phyloP scores from a whole-genome alignment of 768 basidiomycete genomes.

The Xerocomellus dryophilus region DNA sequence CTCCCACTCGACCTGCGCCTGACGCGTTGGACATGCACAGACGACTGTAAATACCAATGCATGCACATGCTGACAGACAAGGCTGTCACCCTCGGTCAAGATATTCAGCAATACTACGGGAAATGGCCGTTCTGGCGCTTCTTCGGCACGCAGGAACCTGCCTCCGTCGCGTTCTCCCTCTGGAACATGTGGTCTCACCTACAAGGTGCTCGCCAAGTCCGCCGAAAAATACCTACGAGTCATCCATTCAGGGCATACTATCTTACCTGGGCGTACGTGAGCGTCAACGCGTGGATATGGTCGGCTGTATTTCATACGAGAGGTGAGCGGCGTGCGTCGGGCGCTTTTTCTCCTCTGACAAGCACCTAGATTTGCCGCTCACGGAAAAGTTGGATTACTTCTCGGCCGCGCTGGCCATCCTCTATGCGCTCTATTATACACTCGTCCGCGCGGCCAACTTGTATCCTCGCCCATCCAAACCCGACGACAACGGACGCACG shows the following conservation, averaged over 20 bases:
- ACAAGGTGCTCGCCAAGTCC: constrained; percentile 52
- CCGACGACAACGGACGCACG: constrained; percentile 17
- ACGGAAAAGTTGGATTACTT: constrained; percentile 97
- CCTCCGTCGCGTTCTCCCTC: constrained; percentile 87
- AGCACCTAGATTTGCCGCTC: constrained; percentile 59
- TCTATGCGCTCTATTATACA: constrained; percentile 77
- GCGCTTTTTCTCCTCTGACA: constrained; percentile 6
- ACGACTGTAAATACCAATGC: constrained; percentile 88
- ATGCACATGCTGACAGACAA: constrained; percentile 73
- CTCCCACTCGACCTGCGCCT: constrained; percentile 57
- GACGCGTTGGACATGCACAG: constrained; percentile 83
- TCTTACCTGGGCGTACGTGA: constrained; percentile 59
- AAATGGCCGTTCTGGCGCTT: constrained; percentile 97
- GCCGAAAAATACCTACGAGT: constrained; percentile 41
- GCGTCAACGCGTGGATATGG: constrained; percentile 92
- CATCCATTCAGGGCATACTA: constrained; percentile 76
- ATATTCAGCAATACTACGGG: constrained; percentile 80
- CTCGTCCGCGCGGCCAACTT: constrained; percentile 74
- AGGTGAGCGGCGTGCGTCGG: constrained; percentile 49
- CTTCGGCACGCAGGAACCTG: constrained; percentile 90
- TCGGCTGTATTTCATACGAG: constrained; percentile 88
- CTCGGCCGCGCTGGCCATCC: constrained; percentile 81
- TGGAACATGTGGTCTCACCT: constrained; percentile 77
- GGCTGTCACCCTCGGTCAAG: constrained; percentile 40
- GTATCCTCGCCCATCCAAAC: constrained; percentile 45